Conservation (phyloP, 2,329 filamentous ascomycete species). For the Teratosphaeria zuluensis region DNA sequence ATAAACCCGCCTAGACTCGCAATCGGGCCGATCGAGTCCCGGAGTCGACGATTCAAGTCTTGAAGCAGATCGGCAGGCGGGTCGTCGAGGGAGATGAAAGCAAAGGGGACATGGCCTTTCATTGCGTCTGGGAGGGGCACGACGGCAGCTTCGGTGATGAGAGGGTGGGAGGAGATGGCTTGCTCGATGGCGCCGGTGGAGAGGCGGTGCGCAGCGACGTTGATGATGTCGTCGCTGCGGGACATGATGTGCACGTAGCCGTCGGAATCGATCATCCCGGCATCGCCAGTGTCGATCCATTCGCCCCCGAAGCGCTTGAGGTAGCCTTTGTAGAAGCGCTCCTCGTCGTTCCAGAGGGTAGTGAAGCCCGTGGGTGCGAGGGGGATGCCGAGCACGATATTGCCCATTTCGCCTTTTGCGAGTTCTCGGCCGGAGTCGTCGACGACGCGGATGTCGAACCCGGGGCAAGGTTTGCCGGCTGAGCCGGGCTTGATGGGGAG, state of each 20-base stretch:
- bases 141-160: constrained; percentile 74
- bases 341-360: constrained; percentile 76
- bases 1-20: constrained; percentile 79
- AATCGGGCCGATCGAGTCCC: constrained; percentile 77
- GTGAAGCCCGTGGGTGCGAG: constrained; percentile 79
- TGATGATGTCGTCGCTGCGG: constrained; percentile 76
- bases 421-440: constrained; percentile 70
- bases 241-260: constrained; percentile 49
- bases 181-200: constrained; percentile 87
- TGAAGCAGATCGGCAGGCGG: constrained; percentile 41
- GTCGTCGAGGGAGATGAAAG: constrained; percentile 61
- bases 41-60: constrained; percentile 64
- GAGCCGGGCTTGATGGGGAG: constrained; percentile 68
- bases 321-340: constrained; percentile 77
- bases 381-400: constrained; percentile 76
- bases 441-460: constrained; percentile 78
- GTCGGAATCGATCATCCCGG: constrained; percentile 65
- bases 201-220: constrained; percentile 87
- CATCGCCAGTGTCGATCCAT: constrained; percentile 88
- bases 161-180: constrained; percentile 71
- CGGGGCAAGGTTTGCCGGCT: constrained; percentile 83
- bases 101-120: constrained; percentile 87
- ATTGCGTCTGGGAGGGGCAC: constrained; percentile 75
- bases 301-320: constrained; percentile 68
- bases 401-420: constrained; percentile 64